phyloP scores from a whole-genome alignment of 805 yeast genomes.

The Cephaloascus fragrans region DNA sequence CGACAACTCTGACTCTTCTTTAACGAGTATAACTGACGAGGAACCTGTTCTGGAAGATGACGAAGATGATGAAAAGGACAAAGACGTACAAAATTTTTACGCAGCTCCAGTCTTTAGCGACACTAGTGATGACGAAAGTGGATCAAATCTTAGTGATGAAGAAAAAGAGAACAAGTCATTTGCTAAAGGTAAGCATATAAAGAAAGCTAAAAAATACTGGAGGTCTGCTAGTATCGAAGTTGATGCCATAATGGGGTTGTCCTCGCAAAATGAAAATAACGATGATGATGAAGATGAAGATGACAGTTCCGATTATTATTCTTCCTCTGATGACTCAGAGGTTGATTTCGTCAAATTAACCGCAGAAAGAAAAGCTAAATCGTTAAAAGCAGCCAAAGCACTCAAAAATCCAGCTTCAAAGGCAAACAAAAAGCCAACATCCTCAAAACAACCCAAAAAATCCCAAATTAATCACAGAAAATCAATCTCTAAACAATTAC shows the following conservation, averaged over 20 bases:
- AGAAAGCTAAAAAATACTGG: slow-evolving; percentile 17
- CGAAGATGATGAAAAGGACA: background rate
- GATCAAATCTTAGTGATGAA: no score
- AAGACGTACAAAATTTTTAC: slow-evolving; percentile 6
- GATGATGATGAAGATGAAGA: slow-evolving; percentile 25
- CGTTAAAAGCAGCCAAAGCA: slow-evolving; percentile 35
- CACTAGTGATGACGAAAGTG: slow-evolving; percentile 5
- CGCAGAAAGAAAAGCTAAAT: slow-evolving; percentile 52
- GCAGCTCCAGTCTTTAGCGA: slow-evolving; percentile 1
- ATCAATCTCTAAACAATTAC: slow-evolving; percentile 1
- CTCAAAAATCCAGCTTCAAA: slow-evolving; percentile 9
- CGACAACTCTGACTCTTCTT: slow-evolving; percentile 1
- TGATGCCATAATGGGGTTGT: slow-evolving; percentile 12
- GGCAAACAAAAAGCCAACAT: background rate
- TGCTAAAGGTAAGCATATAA: no score
- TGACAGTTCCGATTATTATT: slow-evolving; percentile 16
- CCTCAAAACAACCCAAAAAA: slow-evolving; percentile 6
- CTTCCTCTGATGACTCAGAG: slow-evolving; percentile 55
- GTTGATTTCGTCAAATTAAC: slow-evolving; percentile 67
- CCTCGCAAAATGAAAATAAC: slow-evolving; percentile 18
- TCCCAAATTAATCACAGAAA: slow-evolving; percentile 4
- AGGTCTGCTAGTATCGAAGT: slow-evolving; percentile 9
- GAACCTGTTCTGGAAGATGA: no score
- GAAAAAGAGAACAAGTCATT: no score
- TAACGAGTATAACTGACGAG: background rate